Percentiles rank a stretch among this genome's conserved stretches.
Conservation (phyloP, 371 early-diverging fungal genomes). For the Mucor racemosus region DNA sequence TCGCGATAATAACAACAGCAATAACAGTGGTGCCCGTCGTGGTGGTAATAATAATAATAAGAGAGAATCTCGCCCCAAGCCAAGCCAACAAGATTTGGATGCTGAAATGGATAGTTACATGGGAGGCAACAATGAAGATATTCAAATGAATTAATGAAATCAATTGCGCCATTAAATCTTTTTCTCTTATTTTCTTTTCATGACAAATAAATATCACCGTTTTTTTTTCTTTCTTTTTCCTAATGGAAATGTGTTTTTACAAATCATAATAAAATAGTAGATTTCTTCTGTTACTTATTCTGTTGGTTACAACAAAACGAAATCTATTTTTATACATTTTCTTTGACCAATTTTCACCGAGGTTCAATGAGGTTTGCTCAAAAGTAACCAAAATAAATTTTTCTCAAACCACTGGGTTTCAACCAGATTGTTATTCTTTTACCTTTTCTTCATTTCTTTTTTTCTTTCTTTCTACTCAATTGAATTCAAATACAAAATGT, state of each 20-base stretch:
- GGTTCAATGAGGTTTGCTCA: not conserved
- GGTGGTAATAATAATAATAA: conserved; percentile 24
- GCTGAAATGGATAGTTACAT: conserved; percentile 61
- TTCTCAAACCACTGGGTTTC: conserved; percentile 4
- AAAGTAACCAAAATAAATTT: conserved; percentile 2
- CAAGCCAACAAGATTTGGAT: conserved; percentile 49
- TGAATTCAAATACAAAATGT: not conserved
- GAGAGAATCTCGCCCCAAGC: conserved; percentile 38
- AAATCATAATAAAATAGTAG: not conserved
- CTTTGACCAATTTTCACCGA: not conserved
- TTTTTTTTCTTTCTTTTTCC: not conserved
- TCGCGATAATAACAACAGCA: conserved; percentile 18
- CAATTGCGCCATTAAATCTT: not conserved
- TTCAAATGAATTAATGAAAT: conserved; percentile 18
- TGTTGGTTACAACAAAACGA: too few species aligned
- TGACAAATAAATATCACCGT: not conserved
- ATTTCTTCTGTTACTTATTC: too few species aligned
- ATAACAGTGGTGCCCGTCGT: conserved; percentile 15
- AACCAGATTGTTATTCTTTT: not conserved
- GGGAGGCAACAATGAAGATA: conserved; percentile 22
- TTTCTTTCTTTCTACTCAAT: not conserved
- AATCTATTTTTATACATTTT: too few species aligned
- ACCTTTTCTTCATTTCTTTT: not conserved
- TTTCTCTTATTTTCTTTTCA: not conserved
- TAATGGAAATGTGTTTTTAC: not conserved